phyloP scores from a whole-genome alignment of 352 stramenopile species.

The Phytophthora pini region DNA sequence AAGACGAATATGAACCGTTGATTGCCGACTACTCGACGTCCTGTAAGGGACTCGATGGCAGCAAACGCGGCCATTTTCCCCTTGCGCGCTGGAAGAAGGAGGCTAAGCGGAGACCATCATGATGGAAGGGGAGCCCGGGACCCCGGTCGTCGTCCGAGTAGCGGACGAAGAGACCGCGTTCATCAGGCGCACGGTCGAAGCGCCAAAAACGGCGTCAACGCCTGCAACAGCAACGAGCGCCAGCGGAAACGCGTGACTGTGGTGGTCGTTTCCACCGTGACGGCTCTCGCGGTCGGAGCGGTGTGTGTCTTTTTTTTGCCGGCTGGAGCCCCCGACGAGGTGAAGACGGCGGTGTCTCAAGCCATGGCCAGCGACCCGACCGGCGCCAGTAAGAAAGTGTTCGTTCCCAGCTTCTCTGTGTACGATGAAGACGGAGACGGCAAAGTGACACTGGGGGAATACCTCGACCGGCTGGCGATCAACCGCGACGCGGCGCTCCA shows the following conservation, averaged over 20 bases:
- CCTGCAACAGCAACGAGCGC: constrained; percentile 13
- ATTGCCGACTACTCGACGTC: constrained; percentile 14
- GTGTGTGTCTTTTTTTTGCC: constrained; percentile 26
- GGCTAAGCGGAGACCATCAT: constrained; percentile 17
- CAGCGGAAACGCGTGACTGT: constrained; percentile 23
- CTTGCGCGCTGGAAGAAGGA: constrained; percentile 16
- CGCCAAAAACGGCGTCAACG: constrained; percentile 16
- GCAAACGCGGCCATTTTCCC: constrained; percentile 11
- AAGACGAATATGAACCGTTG: constrained; percentile 25
- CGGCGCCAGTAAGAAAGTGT: constrained; percentile 1
- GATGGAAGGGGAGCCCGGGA: constrained; percentile 28
- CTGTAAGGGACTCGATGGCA: neutral
- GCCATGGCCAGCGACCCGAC: constrained; percentile 26
- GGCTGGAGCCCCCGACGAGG: constrained; percentile 6
- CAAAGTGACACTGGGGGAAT: constrained; percentile 30
- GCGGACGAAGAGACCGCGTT: constrained; percentile 33
- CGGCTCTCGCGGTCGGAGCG: constrained; percentile 23
- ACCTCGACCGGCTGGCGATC: constrained; percentile 23
- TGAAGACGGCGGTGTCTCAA: constrained; percentile 20
- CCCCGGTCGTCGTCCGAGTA: constrained; percentile 9
- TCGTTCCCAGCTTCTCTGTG: constrained; percentile 20
- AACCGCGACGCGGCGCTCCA: constrained; percentile 23
- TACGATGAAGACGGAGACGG: constrained; percentile 34
- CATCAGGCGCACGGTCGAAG: constrained; percentile 23
- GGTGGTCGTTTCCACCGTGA: constrained; percentile 13